Evolutionary conservation across 1,139 yeast genomes (phyloP).

Genomic region (Pichia norvegensis): DNA sequence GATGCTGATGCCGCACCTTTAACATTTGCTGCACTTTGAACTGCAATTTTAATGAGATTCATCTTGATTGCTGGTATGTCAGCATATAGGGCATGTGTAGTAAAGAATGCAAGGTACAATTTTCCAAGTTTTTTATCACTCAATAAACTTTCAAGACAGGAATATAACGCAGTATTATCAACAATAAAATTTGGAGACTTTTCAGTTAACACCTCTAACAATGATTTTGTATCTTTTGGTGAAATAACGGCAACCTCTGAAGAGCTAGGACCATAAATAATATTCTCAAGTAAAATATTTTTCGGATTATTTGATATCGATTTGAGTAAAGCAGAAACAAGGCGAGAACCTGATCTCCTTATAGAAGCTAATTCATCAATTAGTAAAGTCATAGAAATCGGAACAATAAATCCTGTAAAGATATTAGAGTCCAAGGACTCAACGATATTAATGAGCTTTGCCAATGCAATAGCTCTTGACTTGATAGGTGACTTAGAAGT

Average conservation of each 20-base stretch:
- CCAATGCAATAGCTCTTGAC: conserved; percentile 43
- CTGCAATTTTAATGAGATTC: conserved; percentile 33
- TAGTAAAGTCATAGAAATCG: conserved; percentile 35
- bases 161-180: conserved; percentile 38
- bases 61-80: conserved; percentile 40
- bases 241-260: conserved; percentile 45
- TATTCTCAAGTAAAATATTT: conserved; percentile 33
- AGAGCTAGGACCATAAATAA: conserved; percentile 39
- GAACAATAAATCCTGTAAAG: conserved; percentile 35
- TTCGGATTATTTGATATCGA: conserved; percentile 22
- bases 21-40: conserved; percentile 27
- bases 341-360: conserved; percentile 29
- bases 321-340: conserved; percentile 31
- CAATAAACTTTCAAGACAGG: conserved; percentile 26
- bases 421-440: conserved; percentile 22
- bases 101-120: conserved; percentile 39
- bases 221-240: conserved; percentile 51
- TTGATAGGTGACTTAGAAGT: conserved; percentile 50
- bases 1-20: conserved; percentile 35
- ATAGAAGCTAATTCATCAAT: conserved; percentile 34
- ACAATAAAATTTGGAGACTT: conserved; percentile 34
- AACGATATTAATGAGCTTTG: conserved; percentile 33
- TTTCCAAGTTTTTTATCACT: conserved; percentile 37
- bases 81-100: conserved; percentile 40
- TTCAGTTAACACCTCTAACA: conserved; percentile 40